Evolutionary conservation across 306 rosid genomes (phyloP).

Genomic region (Inga oerstediana): DNA sequence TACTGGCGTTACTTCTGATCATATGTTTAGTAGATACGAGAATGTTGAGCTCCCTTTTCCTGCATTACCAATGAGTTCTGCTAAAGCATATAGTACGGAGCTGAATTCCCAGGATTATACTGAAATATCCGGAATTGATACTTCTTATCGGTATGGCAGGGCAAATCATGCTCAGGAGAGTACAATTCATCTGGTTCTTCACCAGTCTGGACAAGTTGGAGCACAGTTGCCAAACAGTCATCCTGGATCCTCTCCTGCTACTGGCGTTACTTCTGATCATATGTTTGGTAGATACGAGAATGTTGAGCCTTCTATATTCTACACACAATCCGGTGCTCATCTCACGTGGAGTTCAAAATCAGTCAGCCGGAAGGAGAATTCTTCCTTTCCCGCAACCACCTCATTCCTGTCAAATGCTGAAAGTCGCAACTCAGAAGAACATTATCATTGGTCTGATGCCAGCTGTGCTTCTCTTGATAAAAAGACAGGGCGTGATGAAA

Average conservation of each 20-base stretch:
- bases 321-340: conserved; percentile 37
- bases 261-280: conserved; percentile 40
- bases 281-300: conserved; percentile 32
- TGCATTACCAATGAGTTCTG: conserved; percentile 19
- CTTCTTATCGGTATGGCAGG: conserved; percentile 32
- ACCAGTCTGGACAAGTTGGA: conserved; percentile 44
- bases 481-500: conserved; percentile 33
- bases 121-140: conserved; percentile 35
- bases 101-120: conserved; percentile 37
- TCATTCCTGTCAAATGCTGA: conserved; percentile 43
- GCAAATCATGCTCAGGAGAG: conserved; percentile 37
- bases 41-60: conserved; percentile 40
- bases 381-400: conserved; percentile 43
- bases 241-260: conserved; percentile 39
- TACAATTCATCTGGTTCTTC: conserved; percentile 15
- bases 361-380: conserved; percentile 39
- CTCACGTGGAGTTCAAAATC: conserved; percentile 38
- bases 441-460: conserved; percentile 34
- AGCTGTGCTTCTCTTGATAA: conserved; percentile 35
- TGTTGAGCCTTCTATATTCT: conserved; percentile 43
- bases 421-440: conserved; percentile 44
- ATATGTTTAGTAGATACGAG: conserved; percentile 27
- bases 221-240: conserved; percentile 35
- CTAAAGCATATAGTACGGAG: conserved; percentile 34
- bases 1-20: conserved; percentile 39